Conservation (phyloP, 495 filamentous ascomycete species). For the Aspergillus asperescens region DNA sequence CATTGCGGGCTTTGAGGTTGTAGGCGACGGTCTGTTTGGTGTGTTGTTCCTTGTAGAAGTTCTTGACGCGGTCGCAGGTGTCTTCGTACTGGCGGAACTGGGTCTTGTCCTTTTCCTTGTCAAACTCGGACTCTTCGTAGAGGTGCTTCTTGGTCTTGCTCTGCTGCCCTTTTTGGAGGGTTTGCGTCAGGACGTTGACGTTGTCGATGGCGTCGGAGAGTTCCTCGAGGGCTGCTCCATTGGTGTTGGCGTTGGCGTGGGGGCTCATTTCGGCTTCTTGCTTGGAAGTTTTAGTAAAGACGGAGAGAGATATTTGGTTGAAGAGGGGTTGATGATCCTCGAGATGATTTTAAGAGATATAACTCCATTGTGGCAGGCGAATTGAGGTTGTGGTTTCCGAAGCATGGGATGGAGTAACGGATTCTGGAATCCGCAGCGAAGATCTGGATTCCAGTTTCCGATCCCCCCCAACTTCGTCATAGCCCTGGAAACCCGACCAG, state of each 20-base stretch:
- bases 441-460: constrained; percentile 12
- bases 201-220: constrained; percentile 75
- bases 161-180: constrained; percentile 39
- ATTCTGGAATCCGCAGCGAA: constrained; percentile 24
- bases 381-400: not conserved
- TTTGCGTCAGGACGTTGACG: constrained; percentile 70
- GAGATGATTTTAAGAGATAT: not conserved
- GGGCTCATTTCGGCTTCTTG: constrained; percentile 34
- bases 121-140: constrained; percentile 61
- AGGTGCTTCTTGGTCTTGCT: constrained; percentile 44
- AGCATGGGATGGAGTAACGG: constrained; percentile 10
- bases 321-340: not conserved
- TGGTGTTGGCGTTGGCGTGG: constrained; percentile 27
- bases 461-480: not conserved
- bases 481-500: no score
- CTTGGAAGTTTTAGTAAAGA: constrained; percentile 28
- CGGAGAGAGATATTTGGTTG: not conserved
- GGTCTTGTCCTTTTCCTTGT: constrained; percentile 73
- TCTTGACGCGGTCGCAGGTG: constrained; percentile 72
- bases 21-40: constrained; percentile 79
- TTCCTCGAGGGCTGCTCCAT: constrained; percentile 67
- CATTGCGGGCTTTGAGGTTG: constrained; percentile 69
- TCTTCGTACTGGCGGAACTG: constrained; percentile 74
- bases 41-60: constrained; percentile 81
- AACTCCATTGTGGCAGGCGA: not conserved